Percentiles rank a stretch among this genome's conserved stretches.
phyloP scores from a whole-genome alignment of 768 basidiomycete species.

The Trametes cingulata region DNA sequence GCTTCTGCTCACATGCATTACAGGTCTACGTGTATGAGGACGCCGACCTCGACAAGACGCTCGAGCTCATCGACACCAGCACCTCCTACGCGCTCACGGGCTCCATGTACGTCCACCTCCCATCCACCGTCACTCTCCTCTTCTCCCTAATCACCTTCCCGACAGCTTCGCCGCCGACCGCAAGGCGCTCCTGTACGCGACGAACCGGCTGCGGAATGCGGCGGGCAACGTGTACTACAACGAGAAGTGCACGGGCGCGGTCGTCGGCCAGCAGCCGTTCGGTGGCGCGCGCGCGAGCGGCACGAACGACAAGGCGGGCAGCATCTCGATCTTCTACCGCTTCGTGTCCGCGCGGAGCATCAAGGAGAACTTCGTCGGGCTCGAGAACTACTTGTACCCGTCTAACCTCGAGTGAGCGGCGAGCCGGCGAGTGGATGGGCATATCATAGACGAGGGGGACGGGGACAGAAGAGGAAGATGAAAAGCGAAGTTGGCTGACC shows the following conservation, averaged over 20 bases:
- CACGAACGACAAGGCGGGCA: conserved; percentile 98
- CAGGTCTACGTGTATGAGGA: conserved; percentile 91
- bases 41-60: conserved; percentile 79
- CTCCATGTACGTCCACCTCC: conserved; percentile 63
- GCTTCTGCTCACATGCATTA: not conserved
- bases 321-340: conserved; percentile 72
- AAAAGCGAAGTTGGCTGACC: not conserved
- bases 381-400: conserved; percentile 83
- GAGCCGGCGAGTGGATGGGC: not conserved
- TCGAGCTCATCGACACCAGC: conserved; percentile 83
- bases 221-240: conserved; percentile 99
- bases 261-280: conserved; percentile 97
- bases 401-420: conserved; percentile 68
- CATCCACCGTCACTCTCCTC: conserved; percentile 14
- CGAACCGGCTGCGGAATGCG: conserved; percentile 82
- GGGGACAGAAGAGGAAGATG: not conserved
- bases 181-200: conserved; percentile 73
- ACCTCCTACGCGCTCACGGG: conserved; percentile 94
- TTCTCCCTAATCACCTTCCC: not conserved
- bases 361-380: conserved; percentile 93
- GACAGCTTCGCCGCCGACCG: conserved; percentile 82
- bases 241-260: conserved; percentile 97
- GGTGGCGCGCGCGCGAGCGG: conserved; percentile 92
- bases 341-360: conserved; percentile 90
- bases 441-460: not conserved